A percentile compares a stretch with the other conserved stretches of the same genome.
phyloP scores from a whole-genome alignment of 805 yeast genomes.

The Starmerella bombi region DNA sequence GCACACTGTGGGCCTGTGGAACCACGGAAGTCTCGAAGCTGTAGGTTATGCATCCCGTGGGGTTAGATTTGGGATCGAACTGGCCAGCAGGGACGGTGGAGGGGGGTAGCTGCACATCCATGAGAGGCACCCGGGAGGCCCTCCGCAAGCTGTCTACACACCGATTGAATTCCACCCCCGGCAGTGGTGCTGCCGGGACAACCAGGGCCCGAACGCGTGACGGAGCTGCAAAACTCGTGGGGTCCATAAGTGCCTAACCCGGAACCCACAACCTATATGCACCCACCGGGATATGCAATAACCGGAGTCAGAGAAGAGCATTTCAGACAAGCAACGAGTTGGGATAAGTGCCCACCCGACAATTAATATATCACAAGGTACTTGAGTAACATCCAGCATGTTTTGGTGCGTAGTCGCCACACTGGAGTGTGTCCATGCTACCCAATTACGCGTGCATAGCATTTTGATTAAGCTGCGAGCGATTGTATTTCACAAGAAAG shows the following conservation, averaged over 20 bases:
- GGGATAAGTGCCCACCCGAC: too few relatives aligned
- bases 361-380: too few relatives aligned
- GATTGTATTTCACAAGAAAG: too few relatives aligned
- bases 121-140: conserved; percentile 51
- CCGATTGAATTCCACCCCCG: conserved; percentile 31
- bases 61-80: conserved; percentile 77
- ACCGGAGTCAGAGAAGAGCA: too few relatives aligned
- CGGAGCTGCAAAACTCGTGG: conserved; percentile 41
- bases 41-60: conserved; percentile 59
- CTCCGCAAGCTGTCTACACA: conserved; percentile 35
- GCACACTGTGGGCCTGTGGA: conserved; percentile 46
- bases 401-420: too few relatives aligned
- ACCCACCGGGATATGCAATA: not conserved
- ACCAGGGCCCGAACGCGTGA: conserved; percentile 52
- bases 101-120: conserved; percentile 43
- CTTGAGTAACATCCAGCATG: too few relatives aligned
- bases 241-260: conserved; percentile 19
- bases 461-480: too few relatives aligned
- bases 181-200: conserved; percentile 49
- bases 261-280: not conserved
- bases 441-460: too few relatives aligned
- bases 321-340: too few relatives aligned
- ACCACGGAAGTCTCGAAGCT: conserved; percentile 37
- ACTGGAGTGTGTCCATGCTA: too few relatives aligned
- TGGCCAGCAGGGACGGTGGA: conserved; percentile 10